These are phyloP conservation scores for Pseudozyma pruni DNA, from an alignment of 1,284 basidiomycete genomes.

Conservation along the genomic window DNA sequence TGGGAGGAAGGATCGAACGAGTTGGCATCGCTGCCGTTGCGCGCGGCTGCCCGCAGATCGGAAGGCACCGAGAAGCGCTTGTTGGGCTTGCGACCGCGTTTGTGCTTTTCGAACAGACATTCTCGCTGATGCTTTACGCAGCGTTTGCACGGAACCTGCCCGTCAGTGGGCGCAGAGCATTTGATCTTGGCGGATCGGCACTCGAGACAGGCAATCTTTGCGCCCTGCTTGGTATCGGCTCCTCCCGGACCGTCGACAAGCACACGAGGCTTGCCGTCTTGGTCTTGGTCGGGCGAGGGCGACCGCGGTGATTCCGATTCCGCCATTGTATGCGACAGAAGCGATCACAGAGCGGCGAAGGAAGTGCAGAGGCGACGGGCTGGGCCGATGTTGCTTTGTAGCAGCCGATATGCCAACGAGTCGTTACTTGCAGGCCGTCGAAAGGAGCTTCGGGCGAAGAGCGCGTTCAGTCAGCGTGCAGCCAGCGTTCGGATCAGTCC, in stretches of 20 bases:
- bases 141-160: conserved; percentile 57
- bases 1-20: conserved; percentile 9
- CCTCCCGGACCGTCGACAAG: conserved; percentile 58
- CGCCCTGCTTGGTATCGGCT: conserved; percentile 57
- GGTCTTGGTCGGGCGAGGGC: conserved; percentile 20
- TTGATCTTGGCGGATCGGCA: conserved; percentile 59
- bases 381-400: no score
- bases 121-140: conserved; percentile 55
- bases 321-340: conserved; percentile 9
- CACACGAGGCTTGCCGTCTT: conserved; percentile 52
- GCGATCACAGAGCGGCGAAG: no score
- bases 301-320: conserved; percentile 31
- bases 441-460: not conserved
- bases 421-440: not conserved
- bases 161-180: conserved; percentile 59
- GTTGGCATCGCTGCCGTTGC: conserved; percentile 29
- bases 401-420: no score
- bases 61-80: conserved; percentile 50
- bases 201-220: conserved; percentile 57
- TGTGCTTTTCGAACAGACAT: conserved; percentile 60
- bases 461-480: no score
- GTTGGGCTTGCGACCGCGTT: conserved; percentile 56
- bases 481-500: no score
- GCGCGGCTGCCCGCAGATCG: conserved; percentile 28
- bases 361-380: no score